Evolutionary conservation across 345 rosid species (phyloP).

Genomic region (Nasturtium officinale): DNA sequence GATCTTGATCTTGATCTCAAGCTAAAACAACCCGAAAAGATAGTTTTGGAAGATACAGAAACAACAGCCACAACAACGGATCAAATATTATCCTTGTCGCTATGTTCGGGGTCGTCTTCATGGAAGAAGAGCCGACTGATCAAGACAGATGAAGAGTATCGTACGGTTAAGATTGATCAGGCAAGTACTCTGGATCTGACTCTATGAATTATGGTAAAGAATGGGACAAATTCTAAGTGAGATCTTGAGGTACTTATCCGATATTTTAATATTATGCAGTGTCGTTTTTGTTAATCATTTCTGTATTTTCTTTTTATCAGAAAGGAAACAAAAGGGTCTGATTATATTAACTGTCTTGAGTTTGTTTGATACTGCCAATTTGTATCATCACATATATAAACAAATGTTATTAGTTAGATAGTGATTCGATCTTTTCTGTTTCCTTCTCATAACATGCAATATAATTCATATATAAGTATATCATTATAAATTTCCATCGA

Average conservation of each 20-base stretch:
- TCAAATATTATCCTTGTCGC: slow-evolving; percentile 57
- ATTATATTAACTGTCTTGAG: slow-evolving; percentile 38
- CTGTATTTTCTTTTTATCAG: slow-evolving; percentile 29
- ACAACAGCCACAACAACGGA: slow-evolving; percentile 36
- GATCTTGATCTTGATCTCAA: slow-evolving; percentile 64
- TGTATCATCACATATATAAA: slow-evolving; percentile 35
- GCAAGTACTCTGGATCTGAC: slow-evolving; percentile 96
- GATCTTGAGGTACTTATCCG: slow-evolving; percentile 87
- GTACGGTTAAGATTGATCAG: slow-evolving; percentile 48
- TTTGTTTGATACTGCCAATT: slow-evolving; percentile 42
- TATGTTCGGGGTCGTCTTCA: slow-evolving; percentile 51
- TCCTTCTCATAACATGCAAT: slow-evolving; percentile 17
- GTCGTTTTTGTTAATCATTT: slow-evolving; percentile 27
- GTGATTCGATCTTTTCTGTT: slow-evolving; percentile 28
- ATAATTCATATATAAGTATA: not conserved
- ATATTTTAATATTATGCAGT: slow-evolving; percentile 33
- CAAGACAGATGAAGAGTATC: slow-evolving; percentile 40
- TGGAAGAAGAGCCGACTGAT: slow-evolving; percentile 51
- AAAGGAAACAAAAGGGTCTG: slow-evolving; percentile 35
- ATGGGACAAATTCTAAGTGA: slow-evolving; percentile 75
- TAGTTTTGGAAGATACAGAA: slow-evolving; percentile 38
- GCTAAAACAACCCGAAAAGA: slow-evolving; percentile 36
- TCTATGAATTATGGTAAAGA: slow-evolving; percentile 63
- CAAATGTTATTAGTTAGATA: slow-evolving; percentile 21
- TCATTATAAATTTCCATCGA: not conserved